Conservation (phyloP, 108 stramenopile species). For the Bacterosira constricta region DNA sequence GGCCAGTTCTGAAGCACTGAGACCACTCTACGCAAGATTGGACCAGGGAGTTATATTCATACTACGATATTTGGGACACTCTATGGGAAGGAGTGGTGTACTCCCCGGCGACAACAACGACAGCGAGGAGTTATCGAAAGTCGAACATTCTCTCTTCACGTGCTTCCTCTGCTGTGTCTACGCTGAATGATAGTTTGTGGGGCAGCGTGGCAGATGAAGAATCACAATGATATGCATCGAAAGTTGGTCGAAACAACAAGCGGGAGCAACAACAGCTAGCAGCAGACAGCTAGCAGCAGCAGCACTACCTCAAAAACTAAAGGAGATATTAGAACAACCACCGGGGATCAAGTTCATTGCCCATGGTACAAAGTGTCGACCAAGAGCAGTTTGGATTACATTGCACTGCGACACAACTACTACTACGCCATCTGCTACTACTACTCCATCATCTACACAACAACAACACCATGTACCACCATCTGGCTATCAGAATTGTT, state of each 20-base stretch:
- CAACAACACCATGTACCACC: not conserved
- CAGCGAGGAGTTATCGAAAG: too few relatives aligned
- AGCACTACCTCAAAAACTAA: not conserved
- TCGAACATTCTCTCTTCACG: too few relatives aligned
- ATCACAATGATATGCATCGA: not conserved
- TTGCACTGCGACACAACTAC: constrained; percentile 1
- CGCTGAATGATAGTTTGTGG: too few relatives aligned
- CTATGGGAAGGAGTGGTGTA: too few relatives aligned
- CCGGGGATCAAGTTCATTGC: constrained; percentile 33
- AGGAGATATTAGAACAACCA: not conserved
- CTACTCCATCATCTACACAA: not conserved
- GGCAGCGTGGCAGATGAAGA: not conserved
- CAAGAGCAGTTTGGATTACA: constrained; percentile 31
- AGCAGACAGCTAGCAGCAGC: not conserved
- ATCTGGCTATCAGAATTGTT: constrained; percentile 14
- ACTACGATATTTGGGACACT: too few relatives aligned
- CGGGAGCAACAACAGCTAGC: not conserved
- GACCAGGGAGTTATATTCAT: too few relatives aligned
- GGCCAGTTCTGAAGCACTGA: too few relatives aligned
- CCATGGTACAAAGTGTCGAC: constrained; percentile 29
- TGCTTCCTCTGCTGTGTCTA: too few relatives aligned
- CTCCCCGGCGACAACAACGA: not conserved
- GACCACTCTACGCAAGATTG: too few relatives aligned
- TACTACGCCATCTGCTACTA: not conserved
- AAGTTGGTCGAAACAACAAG: not conserved